phyloP scores from a whole-genome alignment of 2,329 filamentous ascomycete species.

The Cordyceps pruinosa region DNA sequence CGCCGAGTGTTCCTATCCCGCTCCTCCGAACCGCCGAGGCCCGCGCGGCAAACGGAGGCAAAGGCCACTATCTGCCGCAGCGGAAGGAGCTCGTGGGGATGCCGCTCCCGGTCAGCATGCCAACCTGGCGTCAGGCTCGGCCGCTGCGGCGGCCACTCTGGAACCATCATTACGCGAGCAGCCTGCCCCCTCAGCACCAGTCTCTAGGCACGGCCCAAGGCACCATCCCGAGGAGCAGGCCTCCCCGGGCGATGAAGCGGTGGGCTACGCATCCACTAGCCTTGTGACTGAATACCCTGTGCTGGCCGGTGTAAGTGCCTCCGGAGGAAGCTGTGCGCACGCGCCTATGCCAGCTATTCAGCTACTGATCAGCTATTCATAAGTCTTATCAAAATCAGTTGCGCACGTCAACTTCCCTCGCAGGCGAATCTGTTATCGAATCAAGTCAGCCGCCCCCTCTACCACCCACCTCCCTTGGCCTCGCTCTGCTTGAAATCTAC shows the following conservation, averaged over 20 bases:
- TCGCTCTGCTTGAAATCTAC: slow-evolving; percentile 1
- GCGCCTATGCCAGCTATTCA: too few relatives aligned
- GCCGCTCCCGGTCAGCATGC: not conserved
- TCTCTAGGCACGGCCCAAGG: not conserved
- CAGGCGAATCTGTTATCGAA: not conserved
- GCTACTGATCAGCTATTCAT: not conserved
- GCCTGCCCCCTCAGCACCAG: not conserved
- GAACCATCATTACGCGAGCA: not conserved
- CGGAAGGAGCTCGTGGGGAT: not conserved
- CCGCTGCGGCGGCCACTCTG: not conserved
- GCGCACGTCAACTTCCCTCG: not conserved
- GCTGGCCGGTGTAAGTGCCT: not conserved
- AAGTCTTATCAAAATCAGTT: slow-evolving; percentile 7
- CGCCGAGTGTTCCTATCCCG: slow-evolving; percentile 1
- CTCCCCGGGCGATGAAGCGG: not conserved
- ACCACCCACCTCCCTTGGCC: slow-evolving; percentile 1
- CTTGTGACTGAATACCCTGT: not conserved
- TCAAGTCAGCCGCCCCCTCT: not conserved
- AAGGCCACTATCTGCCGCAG: not conserved
- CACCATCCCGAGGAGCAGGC: not conserved
- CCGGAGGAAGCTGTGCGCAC: too few relatives aligned
- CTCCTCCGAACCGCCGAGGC: not conserved
- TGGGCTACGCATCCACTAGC: not conserved
- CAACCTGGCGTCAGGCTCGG: not conserved
- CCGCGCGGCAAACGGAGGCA: not conserved